Evolutionary conservation across 805 yeast genomes (phyloP), one percentile per base, ranked within the genome.

Genomic region (Helenozyma baotianmanensis): DNA sequence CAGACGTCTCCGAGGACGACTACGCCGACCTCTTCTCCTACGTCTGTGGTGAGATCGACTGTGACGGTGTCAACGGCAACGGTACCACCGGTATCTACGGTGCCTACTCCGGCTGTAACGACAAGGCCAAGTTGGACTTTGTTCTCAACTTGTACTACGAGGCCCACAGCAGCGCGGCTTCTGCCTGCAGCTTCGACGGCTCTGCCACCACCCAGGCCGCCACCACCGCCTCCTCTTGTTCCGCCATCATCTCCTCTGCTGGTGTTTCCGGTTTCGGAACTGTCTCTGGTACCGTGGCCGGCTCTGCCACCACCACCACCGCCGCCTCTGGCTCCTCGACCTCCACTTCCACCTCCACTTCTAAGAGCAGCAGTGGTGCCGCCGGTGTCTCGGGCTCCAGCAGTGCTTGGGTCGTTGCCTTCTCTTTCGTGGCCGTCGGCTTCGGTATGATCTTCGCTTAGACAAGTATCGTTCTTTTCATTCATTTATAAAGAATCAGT

Each of bases 221-320:
- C 23, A 45, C 74, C 27, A 69, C 78, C 23, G 74, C 70, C 27
- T 62, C 75, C 25, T 54, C 72, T 12, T 81, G 88, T 64, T 48
- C 76, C 13, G 65, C 82, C 30, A 64, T 70, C 46, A 55, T 85
- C 45, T 57, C 62, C 14, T 72, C 78, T 46, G 88, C 89, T 47
- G 94, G 94, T 55, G 41, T 72, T 39, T 70, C 72, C 31, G 95
- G 94, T 57, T 54, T 77, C 36, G 86, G 87, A 36, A 40, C 76
- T 18, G 68, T 79, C 36, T 53, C 58, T 29, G 43, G 42, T 16
- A 18, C 29, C 18, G 29, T 35, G 13, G 24, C 32, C 25, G 25
- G 29, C 29, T 27, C 38, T 14, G 67, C 60, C 26, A 39, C 58
- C 16, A 35, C 58, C 24, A 36, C 38, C 24, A 39, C 53, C 30